phyloP scores from a whole-genome alignment of 2,329 filamentous ascomycete species.

The Nemania bipapillata region DNA sequence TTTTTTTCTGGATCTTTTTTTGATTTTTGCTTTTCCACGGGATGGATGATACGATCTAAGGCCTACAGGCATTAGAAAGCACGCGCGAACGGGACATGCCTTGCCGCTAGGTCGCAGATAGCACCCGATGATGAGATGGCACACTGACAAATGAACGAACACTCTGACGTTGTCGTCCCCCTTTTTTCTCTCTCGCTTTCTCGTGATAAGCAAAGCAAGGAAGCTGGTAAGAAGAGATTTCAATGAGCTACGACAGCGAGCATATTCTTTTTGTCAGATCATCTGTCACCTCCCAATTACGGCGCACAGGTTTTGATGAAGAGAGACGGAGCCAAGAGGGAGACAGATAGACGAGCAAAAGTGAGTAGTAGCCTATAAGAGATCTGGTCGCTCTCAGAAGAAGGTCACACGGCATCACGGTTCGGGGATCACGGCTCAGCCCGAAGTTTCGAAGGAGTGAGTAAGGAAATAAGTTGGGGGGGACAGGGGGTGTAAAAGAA shows the following conservation, averaged over 20 bases:
- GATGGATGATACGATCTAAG: conserved; percentile 21
- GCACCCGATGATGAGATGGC: conserved; percentile 1
- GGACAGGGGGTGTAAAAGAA: too few species aligned
- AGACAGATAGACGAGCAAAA: not conserved
- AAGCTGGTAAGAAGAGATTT: not conserved
- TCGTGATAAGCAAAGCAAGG: conserved; percentile 7
- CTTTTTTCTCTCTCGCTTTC: not conserved
- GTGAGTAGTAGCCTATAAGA: conserved; percentile 7
- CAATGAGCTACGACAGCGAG: conserved; percentile 2
- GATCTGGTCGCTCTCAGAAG: conserved; percentile 20
- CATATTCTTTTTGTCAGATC: not conserved
- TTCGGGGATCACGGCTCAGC: conserved; percentile 31
- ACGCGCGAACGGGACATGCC: not conserved
- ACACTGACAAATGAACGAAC: conserved; percentile 7
- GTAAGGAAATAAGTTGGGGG: too few species aligned
- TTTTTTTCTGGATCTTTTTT: not conserved
- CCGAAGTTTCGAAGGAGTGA: conserved; percentile 28
- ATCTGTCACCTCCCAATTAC: conserved; percentile 22
- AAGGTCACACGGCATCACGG: conserved; percentile 37
- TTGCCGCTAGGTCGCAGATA: not conserved
- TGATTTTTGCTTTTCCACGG: conserved; percentile 22
- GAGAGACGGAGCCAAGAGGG: not conserved
- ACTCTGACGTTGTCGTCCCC: not conserved
- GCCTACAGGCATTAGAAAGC: conserved; percentile 16
- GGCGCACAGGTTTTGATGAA: not conserved